Evolutionary conservation across 805 yeast genomes (phyloP).

Genomic region (Metschnikowia lachancei): DNA sequence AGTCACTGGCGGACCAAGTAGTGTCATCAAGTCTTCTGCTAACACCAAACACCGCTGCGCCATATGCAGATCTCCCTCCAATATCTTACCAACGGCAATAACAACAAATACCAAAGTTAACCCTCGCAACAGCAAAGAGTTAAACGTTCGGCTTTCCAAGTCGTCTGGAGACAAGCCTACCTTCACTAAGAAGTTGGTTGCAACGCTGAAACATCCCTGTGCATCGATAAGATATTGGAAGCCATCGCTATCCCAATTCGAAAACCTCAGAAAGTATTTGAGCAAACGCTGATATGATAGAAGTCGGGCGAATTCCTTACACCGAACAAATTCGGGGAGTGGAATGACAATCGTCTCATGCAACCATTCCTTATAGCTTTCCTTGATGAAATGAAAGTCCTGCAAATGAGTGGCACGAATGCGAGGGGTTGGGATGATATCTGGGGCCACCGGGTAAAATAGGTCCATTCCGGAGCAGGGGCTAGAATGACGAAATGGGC

Average conservation of each 20-base stretch:
- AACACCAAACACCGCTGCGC: conserved; percentile 11
- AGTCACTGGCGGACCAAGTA: conserved; percentile 9
- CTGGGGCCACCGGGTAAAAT: conserved; percentile 12
- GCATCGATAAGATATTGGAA: conserved; percentile 14
- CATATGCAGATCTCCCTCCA: conserved; percentile 6
- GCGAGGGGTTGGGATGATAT: conserved; percentile 9
- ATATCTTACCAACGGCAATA: conserved; percentile 10
- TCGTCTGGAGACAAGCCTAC: conserved; percentile 4
- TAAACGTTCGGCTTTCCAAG: conserved; percentile 5
- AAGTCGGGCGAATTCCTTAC: conserved; percentile 3
- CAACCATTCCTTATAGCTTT: conserved; percentile 9
- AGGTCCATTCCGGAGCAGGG: conserved; percentile 3
- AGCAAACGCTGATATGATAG: conserved; percentile 7
- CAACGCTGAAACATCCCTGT: conserved; percentile 15
- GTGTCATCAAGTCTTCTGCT: conserved; percentile 6
- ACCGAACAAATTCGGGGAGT: conserved; percentile 1
- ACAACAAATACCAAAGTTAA: conserved; percentile 9
- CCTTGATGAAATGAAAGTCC: conserved; percentile 10
- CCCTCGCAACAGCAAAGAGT: conserved; percentile 10
- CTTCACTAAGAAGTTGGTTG: conserved; percentile 8
- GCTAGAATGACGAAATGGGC: neutral
- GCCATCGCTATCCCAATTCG: conserved; percentile 11
- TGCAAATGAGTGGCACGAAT: conserved; percentile 9
- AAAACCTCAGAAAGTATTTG: conserved; percentile 10
- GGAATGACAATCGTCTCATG: conserved; percentile 6